Conservation (phyloP, 352 stramenopile genomes). For the Achlya hypogyna region DNA sequence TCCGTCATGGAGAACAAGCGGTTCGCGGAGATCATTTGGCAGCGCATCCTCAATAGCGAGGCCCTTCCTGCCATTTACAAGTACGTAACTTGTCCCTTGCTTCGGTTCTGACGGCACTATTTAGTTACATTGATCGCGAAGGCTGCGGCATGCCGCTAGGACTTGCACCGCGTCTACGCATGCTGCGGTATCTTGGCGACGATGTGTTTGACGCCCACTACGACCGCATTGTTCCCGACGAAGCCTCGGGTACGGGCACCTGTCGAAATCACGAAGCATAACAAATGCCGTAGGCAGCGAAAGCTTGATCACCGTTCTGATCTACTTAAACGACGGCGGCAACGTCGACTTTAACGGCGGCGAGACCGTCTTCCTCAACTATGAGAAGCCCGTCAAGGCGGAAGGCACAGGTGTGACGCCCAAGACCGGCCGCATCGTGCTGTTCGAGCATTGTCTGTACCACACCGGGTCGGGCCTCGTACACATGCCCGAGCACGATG, state of each 20-base stretch:
- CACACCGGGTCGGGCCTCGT: conserved; percentile 32
- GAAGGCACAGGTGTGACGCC: conserved; percentile 22
- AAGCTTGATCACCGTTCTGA: conserved; percentile 35
- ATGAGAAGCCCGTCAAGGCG: not conserved
- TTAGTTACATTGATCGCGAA: conserved; percentile 8
- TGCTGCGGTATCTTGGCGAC: conserved; percentile 2
- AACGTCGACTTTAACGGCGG: conserved; percentile 39
- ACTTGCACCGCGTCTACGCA: conserved; percentile 4
- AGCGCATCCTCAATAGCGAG: conserved; percentile 12
- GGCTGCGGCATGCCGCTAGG: conserved; percentile 12
- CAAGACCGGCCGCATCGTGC: conserved; percentile 27
- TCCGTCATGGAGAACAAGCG: conserved; percentile 16
- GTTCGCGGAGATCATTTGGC: conserved; percentile 16
- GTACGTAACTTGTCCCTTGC: not conserved
- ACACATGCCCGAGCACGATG: not conserved
- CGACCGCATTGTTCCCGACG: conserved; percentile 15
- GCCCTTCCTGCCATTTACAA: conserved; percentile 5
- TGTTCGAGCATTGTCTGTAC: conserved; percentile 55
- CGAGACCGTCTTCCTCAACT: conserved; percentile 38
- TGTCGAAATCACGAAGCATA: not conserved
- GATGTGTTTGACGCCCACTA: conserved; percentile 15
- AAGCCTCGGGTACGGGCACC: not conserved
- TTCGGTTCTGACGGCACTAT: not conserved
- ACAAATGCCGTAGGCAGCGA: not conserved
- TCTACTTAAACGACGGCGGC: conserved; percentile 46